Base-by-base conservation (phyloP, 805 yeast species). In the Metschnikowia amazonensis region DNA sequence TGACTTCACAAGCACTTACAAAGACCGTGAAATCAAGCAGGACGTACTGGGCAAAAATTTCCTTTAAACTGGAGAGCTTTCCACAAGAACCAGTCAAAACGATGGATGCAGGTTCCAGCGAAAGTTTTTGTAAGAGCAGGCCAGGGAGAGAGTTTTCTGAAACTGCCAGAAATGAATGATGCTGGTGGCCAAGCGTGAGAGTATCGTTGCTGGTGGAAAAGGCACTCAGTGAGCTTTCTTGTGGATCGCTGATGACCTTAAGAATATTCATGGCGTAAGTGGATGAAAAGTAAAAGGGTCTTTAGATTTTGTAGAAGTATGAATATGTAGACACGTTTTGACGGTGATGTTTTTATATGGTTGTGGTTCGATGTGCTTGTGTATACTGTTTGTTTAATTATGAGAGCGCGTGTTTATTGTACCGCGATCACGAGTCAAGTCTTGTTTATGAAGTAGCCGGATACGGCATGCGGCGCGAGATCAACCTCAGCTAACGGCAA, bases 1-100 rank as follows among this genome's bases (percentile, higher is more conserved):
- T 50, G 10, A 67, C 57, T 36, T 65, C 69, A 47, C 60, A 62
- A 1, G 68, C 69, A 18, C 61, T 58, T 14, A 66, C 31, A 16
- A 23, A 50, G 14, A 32, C 48, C 23, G 40, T 30, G 23, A 42
- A 30, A 27, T 52, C 48, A 11, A 29, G 20, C n/a, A 29, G 32
- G 5, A 51, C 29, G 37, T 55, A 57, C 8, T 44, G 45, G 14
- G 46, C 36, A 21, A 63, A 49, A 13, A 62, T 55, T 17, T 50
- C 50, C 23, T 47, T 46, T 24, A 65, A 44, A 6, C 62, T 55
- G 33, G 67, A 62, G 14, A 70, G 64, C 47, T 66, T 66, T 11
- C 70, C 70, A 34, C 60, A 14, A 21, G 36, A 14, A 4, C 42
- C 42, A 8, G 23, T 16, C 31, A 32, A 40, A 13, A 40, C 37